Evolutionary conservation across 345 rosid genomes (phyloP).

Genomic region (Hibiscus tridactylites): DNA sequence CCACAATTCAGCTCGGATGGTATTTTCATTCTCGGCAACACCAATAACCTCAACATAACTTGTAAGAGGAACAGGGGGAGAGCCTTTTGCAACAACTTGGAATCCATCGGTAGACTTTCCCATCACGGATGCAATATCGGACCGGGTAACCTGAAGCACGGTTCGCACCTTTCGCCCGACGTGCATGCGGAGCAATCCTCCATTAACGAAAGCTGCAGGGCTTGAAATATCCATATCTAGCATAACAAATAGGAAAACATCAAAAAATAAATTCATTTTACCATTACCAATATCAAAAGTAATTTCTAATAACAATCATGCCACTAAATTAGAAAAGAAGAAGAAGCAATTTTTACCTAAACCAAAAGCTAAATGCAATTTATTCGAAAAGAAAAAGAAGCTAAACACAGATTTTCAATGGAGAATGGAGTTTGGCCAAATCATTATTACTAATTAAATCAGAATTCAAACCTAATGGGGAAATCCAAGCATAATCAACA

Average conservation of each 20-base stretch:
- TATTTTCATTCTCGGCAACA: conserved; percentile 60
- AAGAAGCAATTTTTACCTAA: not conserved
- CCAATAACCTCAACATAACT: conserved; percentile 77
- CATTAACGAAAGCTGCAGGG: conserved; percentile 82
- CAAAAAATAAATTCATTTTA: not conserved
- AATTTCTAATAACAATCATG: not conserved
- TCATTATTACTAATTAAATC: not conserved
- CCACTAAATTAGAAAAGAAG: not conserved
- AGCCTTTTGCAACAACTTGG: conserved; percentile 54
- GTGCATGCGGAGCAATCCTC: conserved; percentile 44
- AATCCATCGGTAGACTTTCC: conserved; percentile 77
- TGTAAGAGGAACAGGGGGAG: conserved; percentile 36
- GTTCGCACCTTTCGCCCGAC: conserved; percentile 63
- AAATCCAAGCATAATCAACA: not conserved
- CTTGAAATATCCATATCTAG: conserved; percentile 58
- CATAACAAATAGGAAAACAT: not conserved
- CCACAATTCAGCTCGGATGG: conserved; percentile 55
- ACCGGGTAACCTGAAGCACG: conserved; percentile 45
- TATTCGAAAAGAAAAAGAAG: no score
- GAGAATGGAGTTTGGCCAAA: not conserved
- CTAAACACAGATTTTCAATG: not conserved
- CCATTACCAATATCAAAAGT: not conserved
- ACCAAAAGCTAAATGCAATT: not conserved
- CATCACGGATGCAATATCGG: conserved; percentile 41
- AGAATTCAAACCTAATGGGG: not conserved